These are phyloP conservation scores for Mycena latifolia DNA, from an alignment of 768 basidiomycete species.

Conservation along the genomic window DNA sequence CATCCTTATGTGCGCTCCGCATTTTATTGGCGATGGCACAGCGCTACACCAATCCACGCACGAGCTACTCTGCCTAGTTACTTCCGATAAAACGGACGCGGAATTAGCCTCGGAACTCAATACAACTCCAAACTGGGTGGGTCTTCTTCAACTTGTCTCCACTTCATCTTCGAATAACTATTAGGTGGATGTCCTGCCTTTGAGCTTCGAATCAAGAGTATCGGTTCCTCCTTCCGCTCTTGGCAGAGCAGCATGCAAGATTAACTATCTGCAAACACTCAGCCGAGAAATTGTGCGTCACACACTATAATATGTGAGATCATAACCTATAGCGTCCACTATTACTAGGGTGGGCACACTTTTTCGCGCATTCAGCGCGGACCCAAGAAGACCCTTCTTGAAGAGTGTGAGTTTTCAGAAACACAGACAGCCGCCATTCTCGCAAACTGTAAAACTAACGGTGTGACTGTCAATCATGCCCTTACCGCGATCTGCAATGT, in stretches of 20 bases:
- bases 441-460: constrained; percentile 67
- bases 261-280: constrained; percentile 62
- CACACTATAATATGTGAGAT: not conserved
- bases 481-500: constrained; percentile 70
- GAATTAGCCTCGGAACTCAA: constrained; percentile 37
- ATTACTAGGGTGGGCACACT: constrained; percentile 65
- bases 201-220: constrained; percentile 44
- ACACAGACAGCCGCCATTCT: constrained; percentile 59
- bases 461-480: constrained; percentile 72
- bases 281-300: constrained; percentile 57
- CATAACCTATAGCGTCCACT: not conserved
- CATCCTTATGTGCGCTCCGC: constrained; percentile 70
- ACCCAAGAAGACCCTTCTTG: constrained; percentile 50
- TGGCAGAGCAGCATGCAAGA: constrained; percentile 54
- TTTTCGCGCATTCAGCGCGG: constrained; percentile 56
- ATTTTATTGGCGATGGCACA: constrained; percentile 79
- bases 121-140: constrained; percentile 38
- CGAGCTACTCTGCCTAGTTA: constrained; percentile 65
- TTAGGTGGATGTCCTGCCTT: constrained; percentile 40
- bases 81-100: constrained; percentile 38
- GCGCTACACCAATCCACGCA: constrained; percentile 74
- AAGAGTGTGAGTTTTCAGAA: constrained; percentile 44
- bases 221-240: constrained; percentile 35
- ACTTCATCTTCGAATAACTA: not conserved
- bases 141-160: constrained; percentile 1